phyloP scores from a whole-genome alignment of 257 asterid genomes.

The Ligustrum vulgare region DNA sequence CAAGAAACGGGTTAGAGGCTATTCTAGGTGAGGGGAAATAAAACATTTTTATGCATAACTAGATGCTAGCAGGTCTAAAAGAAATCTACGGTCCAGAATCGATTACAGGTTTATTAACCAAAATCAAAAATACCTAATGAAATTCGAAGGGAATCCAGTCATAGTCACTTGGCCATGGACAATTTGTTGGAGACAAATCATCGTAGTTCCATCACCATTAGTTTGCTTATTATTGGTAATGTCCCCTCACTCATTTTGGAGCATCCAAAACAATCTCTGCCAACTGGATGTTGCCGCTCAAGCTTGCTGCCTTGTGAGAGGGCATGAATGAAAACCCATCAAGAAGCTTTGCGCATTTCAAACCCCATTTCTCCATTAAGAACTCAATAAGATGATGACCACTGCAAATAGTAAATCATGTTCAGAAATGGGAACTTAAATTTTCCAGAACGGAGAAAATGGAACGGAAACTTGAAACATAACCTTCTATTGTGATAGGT shows the following conservation, averaged over 20 bases:
- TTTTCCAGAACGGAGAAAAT: not conserved
- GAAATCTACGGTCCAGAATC: not conserved
- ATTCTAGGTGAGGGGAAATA: no score
- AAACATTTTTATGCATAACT: not conserved
- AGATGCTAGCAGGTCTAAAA: not conserved
- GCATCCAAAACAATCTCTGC: slow-evolving; percentile 71
- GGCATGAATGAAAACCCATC: slow-evolving; percentile 89
- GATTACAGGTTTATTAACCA: no score
- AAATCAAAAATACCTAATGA: no score
- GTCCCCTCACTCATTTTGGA: slow-evolving; percentile 1
- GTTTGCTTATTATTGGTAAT: not conserved
- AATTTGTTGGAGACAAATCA: not conserved
- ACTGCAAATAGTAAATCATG: slow-evolving; percentile 38
- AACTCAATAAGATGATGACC: slow-evolving; percentile 94
- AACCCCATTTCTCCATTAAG: slow-evolving; percentile 85
- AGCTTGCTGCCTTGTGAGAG: slow-evolving; percentile 59
- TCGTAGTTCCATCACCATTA: not conserved
- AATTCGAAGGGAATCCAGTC: no score
- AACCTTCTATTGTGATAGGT: slow-evolving; percentile 95
- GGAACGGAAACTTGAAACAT: slow-evolving; percentile 18
- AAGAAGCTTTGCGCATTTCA: slow-evolving; percentile 75
- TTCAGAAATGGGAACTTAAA: not conserved
- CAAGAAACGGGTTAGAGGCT: no score
- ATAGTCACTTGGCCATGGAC: not conserved
- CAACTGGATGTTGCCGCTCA: slow-evolving; percentile 86